A percentile compares a stretch with the other conserved stretches of the same genome.
Evolutionary conservation across 2,329 filamentous ascomycete species (phyloP).

Genomic region (Xylariomycetidae sp.): DNA sequence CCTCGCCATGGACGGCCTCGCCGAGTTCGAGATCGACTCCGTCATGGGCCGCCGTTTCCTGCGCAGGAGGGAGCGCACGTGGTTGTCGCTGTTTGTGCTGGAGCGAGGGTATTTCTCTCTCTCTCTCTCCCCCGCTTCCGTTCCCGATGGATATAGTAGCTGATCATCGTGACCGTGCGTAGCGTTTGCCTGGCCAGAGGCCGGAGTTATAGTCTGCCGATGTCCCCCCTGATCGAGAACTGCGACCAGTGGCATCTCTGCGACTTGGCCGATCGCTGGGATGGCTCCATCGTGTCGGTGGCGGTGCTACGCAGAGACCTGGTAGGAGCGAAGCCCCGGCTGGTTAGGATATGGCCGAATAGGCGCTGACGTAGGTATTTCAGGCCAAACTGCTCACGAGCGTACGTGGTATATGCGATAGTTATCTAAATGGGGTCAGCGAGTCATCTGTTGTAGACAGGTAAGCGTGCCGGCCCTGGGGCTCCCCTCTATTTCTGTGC

Average conservation of each 20-base stretch:
- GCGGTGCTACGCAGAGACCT: conserved; percentile 63
- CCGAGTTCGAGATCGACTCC: conserved; percentile 54
- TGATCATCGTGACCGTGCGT: conserved; percentile 8
- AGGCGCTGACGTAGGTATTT: no score
- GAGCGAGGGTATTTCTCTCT: conserved; percentile 66
- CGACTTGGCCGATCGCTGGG: conserved; percentile 57
- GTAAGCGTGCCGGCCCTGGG: no score
- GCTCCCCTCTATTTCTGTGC: no score
- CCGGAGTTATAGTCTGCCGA: conserved; percentile 60
- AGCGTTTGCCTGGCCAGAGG: conserved; percentile 65
- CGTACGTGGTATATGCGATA: conserved; percentile 55
- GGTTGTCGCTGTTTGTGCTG: conserved; percentile 66
- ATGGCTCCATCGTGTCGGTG: conserved; percentile 67
- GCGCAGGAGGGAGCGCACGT: conserved; percentile 60
- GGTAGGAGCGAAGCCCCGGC: no score
- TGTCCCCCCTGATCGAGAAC: conserved; percentile 58
- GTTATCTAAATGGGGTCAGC: conserved; percentile 41
- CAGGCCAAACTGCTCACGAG: conserved; percentile 51
- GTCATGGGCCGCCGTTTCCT: conserved; percentile 55
- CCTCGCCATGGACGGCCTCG: conserved; percentile 61
- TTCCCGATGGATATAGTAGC: no score
- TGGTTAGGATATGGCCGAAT: no score
- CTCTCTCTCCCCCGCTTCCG: no score
- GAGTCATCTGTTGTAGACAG: conserved; percentile 49
- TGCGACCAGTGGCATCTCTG: conserved; percentile 66